Evolutionary conservation across 495 filamentous ascomycete species (phyloP).

Genomic region (Podospora tetraspora): DNA sequence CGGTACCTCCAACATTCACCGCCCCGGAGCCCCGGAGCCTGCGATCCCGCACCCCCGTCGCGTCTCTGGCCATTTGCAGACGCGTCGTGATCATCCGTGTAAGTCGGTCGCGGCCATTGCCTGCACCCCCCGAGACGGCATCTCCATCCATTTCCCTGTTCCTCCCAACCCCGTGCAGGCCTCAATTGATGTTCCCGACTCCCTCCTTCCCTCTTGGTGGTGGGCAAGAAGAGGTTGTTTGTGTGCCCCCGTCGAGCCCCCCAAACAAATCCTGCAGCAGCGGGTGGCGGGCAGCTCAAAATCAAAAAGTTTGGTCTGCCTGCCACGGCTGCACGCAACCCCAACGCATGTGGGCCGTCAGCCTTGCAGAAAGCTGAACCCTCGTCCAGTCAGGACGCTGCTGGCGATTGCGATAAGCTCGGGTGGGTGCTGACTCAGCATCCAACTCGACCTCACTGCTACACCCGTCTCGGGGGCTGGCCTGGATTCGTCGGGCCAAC

Average conservation of each 20-base stretch:
- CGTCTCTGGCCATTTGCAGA: background rate
- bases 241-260: constrained; percentile 9
- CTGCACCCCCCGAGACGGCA: background rate
- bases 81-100: constrained; percentile 5
- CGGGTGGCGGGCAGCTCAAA: background rate
- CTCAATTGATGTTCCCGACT: constrained; percentile 9
- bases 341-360: constrained; percentile 10
- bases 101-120: constrained; percentile 8
- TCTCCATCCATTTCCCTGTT: background rate
- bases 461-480: background rate
- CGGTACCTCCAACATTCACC: background rate
- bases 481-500: background rate
- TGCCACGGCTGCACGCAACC: constrained; percentile 10
- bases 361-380: constrained; percentile 16
- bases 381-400: constrained; percentile 19
- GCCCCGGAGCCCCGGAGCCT: background rate
- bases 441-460: constrained; percentile 11
- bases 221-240: too few species aligned
- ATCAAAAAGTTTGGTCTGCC: constrained; percentile 6
- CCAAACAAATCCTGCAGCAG: background rate
- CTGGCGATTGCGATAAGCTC: background rate
- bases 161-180: background rate
- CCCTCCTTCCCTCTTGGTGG: background rate
- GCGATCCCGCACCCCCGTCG: background rate
- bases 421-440: constrained; percentile 10